These are phyloP conservation scores for Xylariaceae sp. DNA, from an alignment of 2,329 filamentous ascomycete genomes.

Conservation along the genomic window DNA sequence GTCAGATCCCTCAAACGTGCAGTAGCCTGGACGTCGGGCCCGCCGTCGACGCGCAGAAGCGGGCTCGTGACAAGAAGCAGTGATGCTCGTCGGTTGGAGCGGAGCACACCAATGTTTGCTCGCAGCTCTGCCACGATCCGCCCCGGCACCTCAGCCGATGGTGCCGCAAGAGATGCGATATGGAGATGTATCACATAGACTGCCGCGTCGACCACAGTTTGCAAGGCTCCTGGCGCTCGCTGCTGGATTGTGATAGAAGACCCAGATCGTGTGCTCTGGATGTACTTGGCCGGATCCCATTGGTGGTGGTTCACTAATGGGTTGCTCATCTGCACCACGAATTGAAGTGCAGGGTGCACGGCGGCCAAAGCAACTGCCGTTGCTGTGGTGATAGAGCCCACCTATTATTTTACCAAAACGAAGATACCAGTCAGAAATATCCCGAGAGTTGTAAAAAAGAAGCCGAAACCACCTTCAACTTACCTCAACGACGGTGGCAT, in stretches of 20 bases:
- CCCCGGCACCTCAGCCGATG: slow-evolving; percentile 5
- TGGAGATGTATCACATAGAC: slow-evolving; percentile 33
- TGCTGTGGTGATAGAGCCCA: not conserved
- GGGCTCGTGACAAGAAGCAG: slow-evolving; percentile 25
- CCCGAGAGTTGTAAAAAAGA: too few relatives aligned
- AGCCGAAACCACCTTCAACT: not conserved
- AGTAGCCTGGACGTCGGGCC: slow-evolving; percentile 20
- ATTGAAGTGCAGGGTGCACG: slow-evolving; percentile 23
- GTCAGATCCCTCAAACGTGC: slow-evolving; percentile 29
- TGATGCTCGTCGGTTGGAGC: slow-evolving; percentile 20
- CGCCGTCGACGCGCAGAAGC: slow-evolving; percentile 1
- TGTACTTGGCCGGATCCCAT: not conserved
- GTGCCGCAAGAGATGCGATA: slow-evolving; percentile 10
- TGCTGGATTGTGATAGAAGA: slow-evolving; percentile 11
- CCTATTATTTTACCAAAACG: too few relatives aligned
- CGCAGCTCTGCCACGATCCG: slow-evolving; percentile 28
- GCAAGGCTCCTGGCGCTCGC: slow-evolving; percentile 21
- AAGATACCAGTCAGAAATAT: too few relatives aligned
- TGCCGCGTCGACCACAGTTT: slow-evolving; percentile 29
- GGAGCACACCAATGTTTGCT: slow-evolving; percentile 31
- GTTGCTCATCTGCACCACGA: slow-evolving; percentile 24
- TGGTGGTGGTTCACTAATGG: slow-evolving; percentile 6
- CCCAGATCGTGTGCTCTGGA: not conserved
- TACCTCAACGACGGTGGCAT: slow-evolving; percentile 1
- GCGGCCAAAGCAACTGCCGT: slow-evolving; percentile 9